Conservation (phyloP, 1,139 yeast species). For the Candida sp. region DNA sequence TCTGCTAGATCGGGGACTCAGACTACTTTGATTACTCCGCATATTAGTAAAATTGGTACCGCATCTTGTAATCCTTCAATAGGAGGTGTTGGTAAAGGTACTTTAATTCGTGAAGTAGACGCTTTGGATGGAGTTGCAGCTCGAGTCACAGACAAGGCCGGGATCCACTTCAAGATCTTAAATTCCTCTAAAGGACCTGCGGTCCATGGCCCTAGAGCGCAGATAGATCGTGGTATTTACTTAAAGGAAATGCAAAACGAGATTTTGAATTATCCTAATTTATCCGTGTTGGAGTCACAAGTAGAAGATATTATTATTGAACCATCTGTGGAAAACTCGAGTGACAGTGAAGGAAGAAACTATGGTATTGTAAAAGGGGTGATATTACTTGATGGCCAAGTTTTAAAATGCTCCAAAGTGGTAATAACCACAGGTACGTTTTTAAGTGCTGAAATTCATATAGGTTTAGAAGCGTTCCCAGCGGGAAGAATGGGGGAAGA, state of each 20-base stretch:
- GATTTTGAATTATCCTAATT: conserved; percentile 55
- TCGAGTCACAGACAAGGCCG: conserved; percentile 83
- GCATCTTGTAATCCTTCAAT: conserved; percentile 97
- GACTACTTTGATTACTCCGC: conserved; percentile 80
- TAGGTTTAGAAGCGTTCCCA: conserved; percentile 76
- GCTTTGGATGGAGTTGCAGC: conserved; percentile 94
- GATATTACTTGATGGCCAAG: conserved; percentile 61
- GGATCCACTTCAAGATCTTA: conserved; percentile 85
- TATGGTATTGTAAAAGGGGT: conserved; percentile 62
- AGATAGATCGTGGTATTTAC: conserved; percentile 84
- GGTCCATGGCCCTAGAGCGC: conserved; percentile 98
- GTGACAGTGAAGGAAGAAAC: conserved; percentile 31
- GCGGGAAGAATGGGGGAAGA: conserved; percentile 94
- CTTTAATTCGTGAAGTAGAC: conserved; percentile 86
- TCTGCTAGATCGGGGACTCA: conserved; percentile 78
- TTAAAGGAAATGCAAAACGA: conserved; percentile 74
- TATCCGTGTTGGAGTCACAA: conserved; percentile 65
- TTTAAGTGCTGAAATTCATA: conserved; percentile 89
- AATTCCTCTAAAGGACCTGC: conserved; percentile 94
- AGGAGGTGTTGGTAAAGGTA: conserved; percentile 99
- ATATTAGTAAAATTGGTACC: conserved; percentile 73
- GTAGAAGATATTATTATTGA: conserved; percentile 86
- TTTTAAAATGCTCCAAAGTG: conserved; percentile 61
- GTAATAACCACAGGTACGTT: conserved; percentile 97
- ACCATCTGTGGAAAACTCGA: conserved; percentile 15